A percentile compares a stretch with the other conserved stretches of the same genome.
Conservation (phyloP, 106 monocot species). For the Apostasia shenzhenica region DNA sequence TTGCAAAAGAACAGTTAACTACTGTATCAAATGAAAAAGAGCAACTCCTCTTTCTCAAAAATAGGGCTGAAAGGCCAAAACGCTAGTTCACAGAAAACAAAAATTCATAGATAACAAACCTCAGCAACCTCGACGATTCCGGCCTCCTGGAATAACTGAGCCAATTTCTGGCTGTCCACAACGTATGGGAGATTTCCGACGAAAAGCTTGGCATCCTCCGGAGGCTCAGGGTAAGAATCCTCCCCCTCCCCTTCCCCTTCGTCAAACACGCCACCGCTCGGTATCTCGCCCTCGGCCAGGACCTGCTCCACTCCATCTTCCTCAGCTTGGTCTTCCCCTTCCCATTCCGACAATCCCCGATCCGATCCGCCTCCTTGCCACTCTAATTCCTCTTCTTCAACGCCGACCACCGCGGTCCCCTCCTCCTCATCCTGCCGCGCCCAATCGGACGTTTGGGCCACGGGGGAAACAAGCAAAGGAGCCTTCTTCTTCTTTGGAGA, state of each 20-base stretch:
- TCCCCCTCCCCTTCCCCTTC: conserved; percentile 14
- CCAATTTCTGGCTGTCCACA: conserved; percentile 66
- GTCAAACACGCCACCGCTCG: neutral
- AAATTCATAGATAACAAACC: conserved; percentile 16
- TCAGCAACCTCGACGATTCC: conserved; percentile 76
- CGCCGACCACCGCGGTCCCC: conserved; percentile 1
- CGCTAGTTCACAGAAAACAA: no score
- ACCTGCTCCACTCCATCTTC: neutral
- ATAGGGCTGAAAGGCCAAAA: no score
- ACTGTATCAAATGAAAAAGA: no score
- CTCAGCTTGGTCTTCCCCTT: neutral
- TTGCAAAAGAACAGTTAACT: no score
- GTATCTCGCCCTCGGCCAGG: conserved; percentile 7
- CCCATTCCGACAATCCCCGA: neutral
- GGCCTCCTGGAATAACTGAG: conserved; percentile 53
- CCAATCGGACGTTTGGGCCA: conserved; percentile 43
- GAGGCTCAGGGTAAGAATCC: conserved; percentile 47
- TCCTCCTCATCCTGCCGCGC: conserved; percentile 28
- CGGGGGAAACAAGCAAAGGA: conserved; percentile 21
- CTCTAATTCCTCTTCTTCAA: neutral
- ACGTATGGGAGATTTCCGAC: conserved; percentile 79
- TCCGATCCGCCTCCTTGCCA: neutral
- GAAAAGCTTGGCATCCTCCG: conserved; percentile 87
- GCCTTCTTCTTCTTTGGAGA: conserved; percentile 18
- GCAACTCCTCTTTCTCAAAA: no score